Evolutionary conservation across 495 filamentous ascomycete genomes (phyloP).

Genomic region (Apodospora peruviana): DNA sequence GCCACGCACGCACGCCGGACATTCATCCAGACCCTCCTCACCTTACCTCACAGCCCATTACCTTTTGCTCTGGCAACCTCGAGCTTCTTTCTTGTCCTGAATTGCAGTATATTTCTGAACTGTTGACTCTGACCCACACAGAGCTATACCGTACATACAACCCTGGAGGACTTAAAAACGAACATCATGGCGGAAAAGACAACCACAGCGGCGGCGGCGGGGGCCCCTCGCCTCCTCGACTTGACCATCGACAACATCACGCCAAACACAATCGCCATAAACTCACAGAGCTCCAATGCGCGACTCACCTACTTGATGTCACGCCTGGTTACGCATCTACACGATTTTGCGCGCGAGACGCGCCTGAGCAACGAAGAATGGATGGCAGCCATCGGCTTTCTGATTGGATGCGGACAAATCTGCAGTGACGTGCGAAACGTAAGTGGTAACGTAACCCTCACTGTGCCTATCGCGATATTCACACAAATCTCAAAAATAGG

Average conservation of each 20-base stretch:
- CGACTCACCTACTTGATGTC: constrained; percentile 70
- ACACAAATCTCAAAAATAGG: constrained; percentile 37
- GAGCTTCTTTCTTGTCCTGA: no score
- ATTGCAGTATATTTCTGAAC: no score
- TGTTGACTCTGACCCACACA: no score
- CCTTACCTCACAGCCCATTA: no score
- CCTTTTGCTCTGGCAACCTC: no score
- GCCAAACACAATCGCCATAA: constrained; percentile 66
- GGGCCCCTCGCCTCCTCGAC: constrained; percentile 51
- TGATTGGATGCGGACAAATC: constrained; percentile 70
- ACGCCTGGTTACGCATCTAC: constrained; percentile 69
- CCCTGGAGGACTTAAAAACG: no score
- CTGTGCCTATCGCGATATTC: neutral
- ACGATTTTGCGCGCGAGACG: constrained; percentile 80
- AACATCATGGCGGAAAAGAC: no score
- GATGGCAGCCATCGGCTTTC: constrained; percentile 66
- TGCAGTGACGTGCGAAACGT: constrained; percentile 58
- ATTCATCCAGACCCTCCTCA: no score
- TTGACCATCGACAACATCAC: constrained; percentile 82
- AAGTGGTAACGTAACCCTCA: neutral
- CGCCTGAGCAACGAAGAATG: constrained; percentile 73
- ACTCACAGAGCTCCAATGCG: constrained; percentile 59
- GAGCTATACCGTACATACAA: no score
- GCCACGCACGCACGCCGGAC: no score
- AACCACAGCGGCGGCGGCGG: neutral